Evolutionary conservation across 345 rosid species (phyloP), one percentile per base, ranked within the genome.

Genomic region (Trapa incisa): DNA sequence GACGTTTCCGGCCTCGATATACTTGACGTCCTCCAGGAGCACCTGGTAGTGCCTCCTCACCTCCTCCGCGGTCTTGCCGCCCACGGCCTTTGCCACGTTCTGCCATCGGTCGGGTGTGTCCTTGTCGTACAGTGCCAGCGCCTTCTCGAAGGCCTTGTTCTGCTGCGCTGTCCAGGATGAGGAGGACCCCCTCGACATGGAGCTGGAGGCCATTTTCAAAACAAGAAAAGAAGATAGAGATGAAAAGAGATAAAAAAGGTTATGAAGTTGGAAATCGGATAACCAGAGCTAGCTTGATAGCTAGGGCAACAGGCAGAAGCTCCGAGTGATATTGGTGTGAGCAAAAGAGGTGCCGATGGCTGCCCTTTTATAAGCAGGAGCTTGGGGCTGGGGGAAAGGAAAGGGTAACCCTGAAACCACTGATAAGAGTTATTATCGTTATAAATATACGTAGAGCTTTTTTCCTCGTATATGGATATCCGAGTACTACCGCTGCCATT

Each of bases 31-130:
- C 64, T 81, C 78, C 66, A 86, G 83, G 4, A 93, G 92, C 52
- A 76, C 72, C 56, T 89, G 93, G 65, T 89, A 93, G 70, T 89
- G 98, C 75, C 77, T 76, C 80, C 85, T 86, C 69, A 85, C 97
- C 76, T 93, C 96, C 37, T 93, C 97, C 0, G 91, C 83, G 41
- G 95, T 94, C 73, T 79, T 94, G 22, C 88, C 95, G 37, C 85
- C 96, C 53, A 94, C 99, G 0, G 95, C 96, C 77, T 66, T 86
- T 73, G 99, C 97, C 60, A 94, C 87, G 80, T 94, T 94, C 73
- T 76, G 57, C 99, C 99, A 94, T 61, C 99, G 94, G 82, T 91
- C 97, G 1, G 97, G 99, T 8, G 99, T 91, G 74, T 94, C 99
- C 80, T 78, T 80, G 81, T 94, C 99, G 36, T 81, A 91, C 68